Evolutionary conservation across 2,329 filamentous ascomycete genomes (phyloP), one percentile per base, ranked within the genome.

Genomic region (Trichoderma pleuroti): DNA sequence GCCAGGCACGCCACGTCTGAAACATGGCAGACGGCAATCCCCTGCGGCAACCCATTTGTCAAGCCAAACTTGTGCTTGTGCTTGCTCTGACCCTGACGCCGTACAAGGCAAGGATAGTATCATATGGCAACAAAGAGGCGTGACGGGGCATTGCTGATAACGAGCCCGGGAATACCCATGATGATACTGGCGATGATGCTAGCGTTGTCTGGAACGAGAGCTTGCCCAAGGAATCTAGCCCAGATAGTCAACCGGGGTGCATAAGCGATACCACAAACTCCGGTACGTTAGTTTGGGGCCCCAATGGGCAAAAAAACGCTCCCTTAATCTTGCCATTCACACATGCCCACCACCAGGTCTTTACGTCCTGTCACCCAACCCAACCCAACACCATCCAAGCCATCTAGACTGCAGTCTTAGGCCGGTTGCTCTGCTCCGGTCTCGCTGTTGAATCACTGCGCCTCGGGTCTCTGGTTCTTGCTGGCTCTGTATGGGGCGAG

Each of bases 241-340:
- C 52, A 60, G 36, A 34, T 59, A 34, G 54, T 68, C 24, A 32
- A 49, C 39, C 54, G 65, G 65, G 65, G 65, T 68, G 65, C 65
- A 68, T 68, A 68, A 68, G 65, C 65, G 65, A 68, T 68, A 42
- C 65, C 54, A 60, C 39, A 59, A 34, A 36, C 26, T 68, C 54
- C 42, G 32, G 14, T 68, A 32, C n/a, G 54, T 46, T 34, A 49
- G 56, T 18, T 30, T 30, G 18, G 18, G n/a, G n/a, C n/a, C 39
- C 24, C 12, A 34, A 49, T 49, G 65, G 14, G n/a, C 36, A 61
- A 46, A 59, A 39, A 21, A 28, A 46, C 30, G 32, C 52, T 68
- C 54, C 56, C 65, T 68, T 28, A 34, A 11, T 49, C 36, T 59
- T 59, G 24, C 52, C 18, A 39, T 56, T 21, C 18, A 39, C 24